These are phyloP conservation scores for Cladophialophora carrionii DNA, from an alignment of 2,329 filamentous ascomycete genomes.

Conservation along the genomic window DNA sequence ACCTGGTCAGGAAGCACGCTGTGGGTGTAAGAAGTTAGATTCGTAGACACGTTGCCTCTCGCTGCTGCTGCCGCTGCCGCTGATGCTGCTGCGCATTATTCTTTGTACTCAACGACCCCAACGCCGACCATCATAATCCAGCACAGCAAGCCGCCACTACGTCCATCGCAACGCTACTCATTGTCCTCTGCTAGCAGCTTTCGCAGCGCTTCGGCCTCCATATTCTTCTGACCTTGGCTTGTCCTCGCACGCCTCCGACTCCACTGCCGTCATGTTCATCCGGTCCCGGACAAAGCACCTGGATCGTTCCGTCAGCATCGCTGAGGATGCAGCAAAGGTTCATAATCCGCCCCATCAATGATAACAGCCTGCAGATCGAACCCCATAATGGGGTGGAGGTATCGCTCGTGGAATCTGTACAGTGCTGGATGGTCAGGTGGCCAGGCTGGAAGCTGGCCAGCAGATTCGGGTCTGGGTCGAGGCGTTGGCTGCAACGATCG, in stretches of 20 bases:
- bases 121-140: too few species aligned
- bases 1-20: not conserved
- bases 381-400: not conserved
- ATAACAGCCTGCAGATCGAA: not conserved
- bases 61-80: not conserved
- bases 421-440: not conserved
- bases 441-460: not conserved
- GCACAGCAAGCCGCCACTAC: not conserved
- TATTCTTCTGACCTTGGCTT: not conserved
- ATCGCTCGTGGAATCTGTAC: not conserved
- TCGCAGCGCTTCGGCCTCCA: not conserved
- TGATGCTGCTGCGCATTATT: not conserved
- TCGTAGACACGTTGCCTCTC: not conserved
- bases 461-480: not conserved
- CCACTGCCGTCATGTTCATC: not conserved
- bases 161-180: not conserved
- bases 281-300: not conserved
- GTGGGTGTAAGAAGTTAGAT: not conserved
- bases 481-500: not conserved
- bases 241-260: not conserved
- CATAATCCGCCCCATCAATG: not conserved
- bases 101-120: not conserved
- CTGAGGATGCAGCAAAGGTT: not conserved
- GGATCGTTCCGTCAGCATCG: not conserved
- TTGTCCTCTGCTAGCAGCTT: not conserved